phyloP scores from a whole-genome alignment of 306 rosid species.

The Sophora flavescens region DNA sequence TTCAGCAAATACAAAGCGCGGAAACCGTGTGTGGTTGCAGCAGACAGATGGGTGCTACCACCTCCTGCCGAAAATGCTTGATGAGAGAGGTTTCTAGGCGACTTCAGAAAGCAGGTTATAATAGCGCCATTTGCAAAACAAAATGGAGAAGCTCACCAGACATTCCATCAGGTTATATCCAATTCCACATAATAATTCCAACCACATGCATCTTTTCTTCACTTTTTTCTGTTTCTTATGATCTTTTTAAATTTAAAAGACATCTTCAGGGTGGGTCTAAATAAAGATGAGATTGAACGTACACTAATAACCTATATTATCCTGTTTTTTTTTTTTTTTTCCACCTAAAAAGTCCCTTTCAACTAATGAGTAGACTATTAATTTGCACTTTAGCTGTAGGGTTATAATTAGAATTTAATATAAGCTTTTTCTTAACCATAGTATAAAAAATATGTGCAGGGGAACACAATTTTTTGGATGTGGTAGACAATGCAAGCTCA shows the following conservation, averaged over 20 bases:
- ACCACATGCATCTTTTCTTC: not conserved
- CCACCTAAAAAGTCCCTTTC: not conserved
- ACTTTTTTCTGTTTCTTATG: not conserved
- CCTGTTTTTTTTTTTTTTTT: constrained; percentile 12
- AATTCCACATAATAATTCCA: not conserved
- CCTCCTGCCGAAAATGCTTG: constrained; percentile 69
- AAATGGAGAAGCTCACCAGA: constrained; percentile 77
- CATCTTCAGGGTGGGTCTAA: not conserved
- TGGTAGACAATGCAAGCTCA: constrained; percentile 58
- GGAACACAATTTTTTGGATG: constrained; percentile 81
- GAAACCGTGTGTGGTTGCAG: constrained; percentile 64
- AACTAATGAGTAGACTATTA: not conserved
- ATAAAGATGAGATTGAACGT: constrained; percentile 29
- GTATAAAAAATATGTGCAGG: constrained; percentile 49
- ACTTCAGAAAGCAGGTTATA: constrained; percentile 63
- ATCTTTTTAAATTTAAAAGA: not conserved
- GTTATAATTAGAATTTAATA: constrained; percentile 10
- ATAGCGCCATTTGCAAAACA: constrained; percentile 81
- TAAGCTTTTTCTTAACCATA: constrained; percentile 22
- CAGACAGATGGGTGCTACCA: constrained; percentile 31
- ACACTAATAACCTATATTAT: constrained; percentile 13
- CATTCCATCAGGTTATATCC: constrained; percentile 73
- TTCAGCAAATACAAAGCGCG: constrained; percentile 51
- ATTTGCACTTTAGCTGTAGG: not conserved
- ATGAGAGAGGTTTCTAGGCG: constrained; percentile 70